phyloP scores from a whole-genome alignment of 139 green algal species.

The Pleodorina starrii region DNA sequence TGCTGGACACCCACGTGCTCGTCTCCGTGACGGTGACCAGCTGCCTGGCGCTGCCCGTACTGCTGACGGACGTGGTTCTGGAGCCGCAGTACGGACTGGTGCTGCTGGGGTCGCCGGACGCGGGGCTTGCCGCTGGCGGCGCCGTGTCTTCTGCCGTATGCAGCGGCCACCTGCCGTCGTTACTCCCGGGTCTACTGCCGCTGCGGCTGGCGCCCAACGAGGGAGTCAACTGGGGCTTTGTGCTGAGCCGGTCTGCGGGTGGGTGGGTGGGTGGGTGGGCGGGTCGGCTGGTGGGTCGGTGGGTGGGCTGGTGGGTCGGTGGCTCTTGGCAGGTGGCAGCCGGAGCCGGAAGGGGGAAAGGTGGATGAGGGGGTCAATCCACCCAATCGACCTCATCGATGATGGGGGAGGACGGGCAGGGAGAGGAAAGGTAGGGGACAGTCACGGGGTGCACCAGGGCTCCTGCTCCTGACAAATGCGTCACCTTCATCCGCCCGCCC shows the following conservation, averaged over 20 bases:
- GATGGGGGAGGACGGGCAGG: no score
- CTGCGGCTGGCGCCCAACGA: slow-evolving; percentile 5
- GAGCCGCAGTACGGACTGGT: slow-evolving; percentile 40
- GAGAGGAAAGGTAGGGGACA: no score
- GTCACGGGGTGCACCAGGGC: no score
- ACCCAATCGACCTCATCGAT: no score
- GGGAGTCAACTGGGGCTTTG: neutral
- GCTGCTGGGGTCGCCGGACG: neutral
- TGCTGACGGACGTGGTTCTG: slow-evolving; percentile 6
- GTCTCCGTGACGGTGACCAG: neutral
- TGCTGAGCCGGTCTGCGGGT: slow-evolving; percentile 9
- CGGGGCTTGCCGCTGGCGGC: no score
- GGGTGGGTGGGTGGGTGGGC: neutral
- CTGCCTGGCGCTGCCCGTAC: slow-evolving; percentile 12
- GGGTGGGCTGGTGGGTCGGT: neutral
- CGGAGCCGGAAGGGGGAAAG: no score
- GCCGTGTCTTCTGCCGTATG: neutral
- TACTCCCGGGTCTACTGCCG: slow-evolving; percentile 17
- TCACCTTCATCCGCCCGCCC: no score
- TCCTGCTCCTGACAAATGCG: no score
- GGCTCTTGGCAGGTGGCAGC: no score
- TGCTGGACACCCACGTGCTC: slow-evolving; percentile 33
- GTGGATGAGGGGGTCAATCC: neutral
- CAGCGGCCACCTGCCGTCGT: neutral
- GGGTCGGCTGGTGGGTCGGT: neutral